Percentiles rank a stretch among this genome's conserved stretches.
These are phyloP conservation scores for Hypoxylon sp. DNA, from an alignment of 2,329 filamentous ascomycete species.

Conservation along the genomic window DNA sequence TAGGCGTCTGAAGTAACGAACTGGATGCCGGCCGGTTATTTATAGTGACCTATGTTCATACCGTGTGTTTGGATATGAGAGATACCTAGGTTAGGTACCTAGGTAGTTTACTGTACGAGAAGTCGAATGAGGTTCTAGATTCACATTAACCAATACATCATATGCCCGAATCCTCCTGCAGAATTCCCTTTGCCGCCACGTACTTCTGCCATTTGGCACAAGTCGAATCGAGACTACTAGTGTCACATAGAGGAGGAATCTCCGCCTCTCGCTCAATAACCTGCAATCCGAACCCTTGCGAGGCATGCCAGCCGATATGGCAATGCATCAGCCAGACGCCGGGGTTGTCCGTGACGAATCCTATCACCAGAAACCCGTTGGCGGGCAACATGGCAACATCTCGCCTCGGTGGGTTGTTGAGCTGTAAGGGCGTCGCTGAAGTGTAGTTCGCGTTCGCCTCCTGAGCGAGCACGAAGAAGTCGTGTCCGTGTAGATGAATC, in stretches of 20 bases:
- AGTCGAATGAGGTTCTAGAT: neutral
- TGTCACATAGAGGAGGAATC: slow-evolving; percentile 47
- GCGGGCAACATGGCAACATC: slow-evolving; percentile 64
- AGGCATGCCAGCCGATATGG: slow-evolving; percentile 65
- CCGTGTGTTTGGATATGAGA: neutral
- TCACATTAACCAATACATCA: slow-evolving; percentile 36
- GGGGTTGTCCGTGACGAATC: slow-evolving; percentile 67
- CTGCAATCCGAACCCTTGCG: slow-evolving; percentile 67
- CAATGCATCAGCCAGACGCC: slow-evolving; percentile 63
- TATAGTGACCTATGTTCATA: neutral
- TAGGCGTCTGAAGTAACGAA: too few species aligned
- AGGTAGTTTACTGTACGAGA: neutral
- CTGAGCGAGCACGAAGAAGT: slow-evolving; percentile 59
- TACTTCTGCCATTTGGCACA: slow-evolving; percentile 54
- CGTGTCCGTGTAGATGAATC: slow-evolving; percentile 63
- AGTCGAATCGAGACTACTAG: slow-evolving; percentile 49
- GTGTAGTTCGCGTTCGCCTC: slow-evolving; percentile 51
- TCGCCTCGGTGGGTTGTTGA: slow-evolving; percentile 63
- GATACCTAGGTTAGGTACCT: too few species aligned
- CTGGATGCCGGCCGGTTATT: too few species aligned
- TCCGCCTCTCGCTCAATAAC: slow-evolving; percentile 60
- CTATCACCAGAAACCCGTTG: slow-evolving; percentile 64
- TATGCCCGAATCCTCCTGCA: slow-evolving; percentile 55
- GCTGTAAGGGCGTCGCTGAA: slow-evolving; percentile 53
- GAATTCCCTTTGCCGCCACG: slow-evolving; percentile 40